These are phyloP conservation scores for Lipomyces kockii DNA, from an alignment of 805 yeast species.

Conservation along the genomic window DNA sequence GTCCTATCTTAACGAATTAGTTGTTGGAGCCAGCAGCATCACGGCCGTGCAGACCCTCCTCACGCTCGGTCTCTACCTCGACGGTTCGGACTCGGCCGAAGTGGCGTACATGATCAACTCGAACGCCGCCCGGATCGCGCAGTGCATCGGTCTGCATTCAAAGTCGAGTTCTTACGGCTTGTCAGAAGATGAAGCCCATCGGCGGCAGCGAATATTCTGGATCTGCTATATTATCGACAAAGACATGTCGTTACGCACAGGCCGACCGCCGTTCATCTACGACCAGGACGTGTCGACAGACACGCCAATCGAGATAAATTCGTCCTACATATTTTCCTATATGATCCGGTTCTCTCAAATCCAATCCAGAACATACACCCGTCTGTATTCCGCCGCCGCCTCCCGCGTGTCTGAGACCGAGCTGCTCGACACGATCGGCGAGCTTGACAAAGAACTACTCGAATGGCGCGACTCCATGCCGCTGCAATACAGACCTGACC, in stretches of 20 bases:
- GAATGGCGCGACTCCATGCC: conserved; percentile 39
- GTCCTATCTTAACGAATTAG: conserved; percentile 15
- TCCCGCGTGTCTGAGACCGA: conserved; percentile 24
- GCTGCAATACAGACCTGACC: conserved; percentile 36
- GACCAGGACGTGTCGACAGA: conserved; percentile 29
- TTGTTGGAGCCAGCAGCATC: conserved; percentile 22
- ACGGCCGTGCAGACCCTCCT: conserved; percentile 31
- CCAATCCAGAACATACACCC: conserved; percentile 31
- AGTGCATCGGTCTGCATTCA: conserved; percentile 37
- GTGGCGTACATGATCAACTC: conserved; percentile 21
- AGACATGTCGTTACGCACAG: conserved; percentile 28
- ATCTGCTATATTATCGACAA: conserved; percentile 35
- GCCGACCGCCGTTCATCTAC: conserved; percentile 35
- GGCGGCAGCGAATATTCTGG: conserved; percentile 38
- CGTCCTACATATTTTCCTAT: conserved; percentile 6
- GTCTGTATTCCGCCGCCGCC: conserved; percentile 32
- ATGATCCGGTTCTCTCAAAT: conserved; percentile 20
- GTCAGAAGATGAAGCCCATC: conserved; percentile 15
- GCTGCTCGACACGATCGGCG: conserved; percentile 36
- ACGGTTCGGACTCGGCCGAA: conserved; percentile 27
- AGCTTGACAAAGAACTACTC: conserved; percentile 36
- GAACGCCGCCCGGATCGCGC: conserved; percentile 38
- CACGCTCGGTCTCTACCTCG: conserved; percentile 24
- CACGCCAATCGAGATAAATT: conserved; percentile 3
- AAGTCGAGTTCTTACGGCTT: conserved; percentile 21